Conservation (phyloP, 768 basidiomycete species). For the Suillus bovinus region DNA sequence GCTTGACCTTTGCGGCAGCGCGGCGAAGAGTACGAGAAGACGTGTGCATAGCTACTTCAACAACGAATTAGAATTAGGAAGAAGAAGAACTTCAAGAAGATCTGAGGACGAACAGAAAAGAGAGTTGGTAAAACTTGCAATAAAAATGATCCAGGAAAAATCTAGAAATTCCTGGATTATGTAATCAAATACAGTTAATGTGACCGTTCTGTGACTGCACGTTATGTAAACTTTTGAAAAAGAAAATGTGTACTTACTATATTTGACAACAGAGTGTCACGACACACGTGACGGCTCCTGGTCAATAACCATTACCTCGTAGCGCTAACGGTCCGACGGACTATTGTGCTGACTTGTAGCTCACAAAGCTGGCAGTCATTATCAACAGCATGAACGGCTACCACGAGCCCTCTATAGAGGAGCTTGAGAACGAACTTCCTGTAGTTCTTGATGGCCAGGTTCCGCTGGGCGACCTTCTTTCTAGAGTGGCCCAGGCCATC, state of each 20-base stretch:
- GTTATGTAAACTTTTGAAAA: neutral
- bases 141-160: constrained; percentile 32
- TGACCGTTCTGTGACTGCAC: no score
- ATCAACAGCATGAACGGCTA: constrained; percentile 31
- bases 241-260: neutral
- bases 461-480: constrained; percentile 69
- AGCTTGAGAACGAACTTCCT: constrained; percentile 75
- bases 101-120: constrained; percentile 5
- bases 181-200: neutral
- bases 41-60: constrained; percentile 55
- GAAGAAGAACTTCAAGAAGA: constrained; percentile 7
- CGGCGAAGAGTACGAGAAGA: constrained; percentile 71
- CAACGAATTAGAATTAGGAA: constrained; percentile 15
- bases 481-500: constrained; percentile 74
- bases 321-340: neutral
- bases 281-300: neutral
- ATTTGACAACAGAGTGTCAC: neutral
- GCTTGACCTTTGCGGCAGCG: constrained; percentile 56
- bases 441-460: constrained; percentile 73
- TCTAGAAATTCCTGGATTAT: constrained; percentile 24
- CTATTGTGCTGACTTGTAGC: neutral
- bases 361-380: constrained; percentile 12
- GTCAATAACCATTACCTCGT: neutral
- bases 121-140: constrained; percentile 18
- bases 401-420: constrained; percentile 45